These are phyloP conservation scores for Trichoderma semiorbis DNA, from an alignment of 2,329 filamentous ascomycete genomes.

Conservation along the genomic window DNA sequence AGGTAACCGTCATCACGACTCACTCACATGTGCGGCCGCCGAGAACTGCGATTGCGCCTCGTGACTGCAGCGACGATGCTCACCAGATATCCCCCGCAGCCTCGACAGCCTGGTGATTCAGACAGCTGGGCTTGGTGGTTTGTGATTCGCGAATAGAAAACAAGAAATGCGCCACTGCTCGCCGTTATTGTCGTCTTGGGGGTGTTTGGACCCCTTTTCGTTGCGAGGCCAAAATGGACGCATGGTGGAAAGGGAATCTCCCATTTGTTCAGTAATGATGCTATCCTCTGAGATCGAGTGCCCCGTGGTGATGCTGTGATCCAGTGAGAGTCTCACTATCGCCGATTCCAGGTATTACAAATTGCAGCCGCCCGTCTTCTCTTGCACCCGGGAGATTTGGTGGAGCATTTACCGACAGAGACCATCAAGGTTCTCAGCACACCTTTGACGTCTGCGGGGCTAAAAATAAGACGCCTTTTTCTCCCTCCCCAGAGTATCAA, in stretches of 20 bases:
- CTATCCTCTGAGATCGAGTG: background rate
- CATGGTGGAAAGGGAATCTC: background rate
- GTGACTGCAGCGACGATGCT: background rate
- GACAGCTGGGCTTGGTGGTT: background rate
- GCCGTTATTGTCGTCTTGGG: background rate
- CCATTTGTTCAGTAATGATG: background rate
- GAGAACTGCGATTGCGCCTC: background rate
- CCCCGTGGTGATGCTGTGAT: background rate
- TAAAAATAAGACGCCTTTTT: background rate
- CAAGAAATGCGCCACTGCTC: background rate
- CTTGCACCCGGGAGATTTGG: background rate
- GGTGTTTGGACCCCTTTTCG: background rate
- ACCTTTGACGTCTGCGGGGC: conserved; percentile 14
- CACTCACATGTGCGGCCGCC: background rate
- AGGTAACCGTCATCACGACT: background rate
- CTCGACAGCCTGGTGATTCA: background rate
- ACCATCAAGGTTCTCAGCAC: conserved; percentile 17
- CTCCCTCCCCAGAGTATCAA: background rate
- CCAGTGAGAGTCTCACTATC: background rate
- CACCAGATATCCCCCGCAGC: background rate
- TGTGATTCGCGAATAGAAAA: background rate
- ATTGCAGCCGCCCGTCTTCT: background rate
- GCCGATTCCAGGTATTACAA: background rate
- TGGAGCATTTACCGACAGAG: background rate
- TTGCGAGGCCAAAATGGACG: background rate